Base-by-base conservation (phyloP, 2,329 filamentous ascomycete genomes). In the Apiospora malaysiana region DNA sequence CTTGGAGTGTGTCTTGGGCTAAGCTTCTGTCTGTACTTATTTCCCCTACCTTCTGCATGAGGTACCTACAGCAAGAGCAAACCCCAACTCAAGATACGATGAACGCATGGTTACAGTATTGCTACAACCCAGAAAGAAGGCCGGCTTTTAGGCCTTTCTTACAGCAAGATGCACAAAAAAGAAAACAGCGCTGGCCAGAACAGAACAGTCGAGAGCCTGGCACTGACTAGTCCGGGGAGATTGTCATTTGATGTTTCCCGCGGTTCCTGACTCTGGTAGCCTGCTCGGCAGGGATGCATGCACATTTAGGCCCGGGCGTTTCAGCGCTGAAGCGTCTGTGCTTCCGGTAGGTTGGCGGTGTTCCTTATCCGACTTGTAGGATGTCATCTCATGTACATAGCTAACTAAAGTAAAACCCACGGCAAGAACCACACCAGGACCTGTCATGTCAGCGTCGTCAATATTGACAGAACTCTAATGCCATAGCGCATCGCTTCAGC, bases 361-460 rank as follows among this genome's bases (percentile, higher is more conserved):
- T 63, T 63, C 56, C 56, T 63, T 63, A 63, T 63, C 56, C 56
- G 56, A 63, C 56, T 63, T 63, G 56, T 63, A 63, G 27, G 32
- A 63, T 63, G 56, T 63, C 56, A 63, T 63, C 56, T 40, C 32
- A 63, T 63, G 56, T 40, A n/a, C n/a, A n/a, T n/a, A n/a, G n/a
- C n/a, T n/a, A 63, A 63, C 56, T 21, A 63, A 63, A 63, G 56
- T 40, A 63, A 63, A 63, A 63, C 32, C 21, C 18, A 32, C 25
- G 27, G 4, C 16, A 25, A 27, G 49, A 56, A 56, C 14, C 18
- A 16, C 27, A 32, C 14, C 18, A 16, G 27, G 18, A 40, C 32
- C 56, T 63, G 56, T n/a, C 56, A 63, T n/a, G 56, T 32, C 32
- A 40, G 56, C 21, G 18, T 59, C 27, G 56, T 63, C 56, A 40